Conservation (phyloP, 1,284 basidiomycete genomes). For the Inonotus hispidus region DNA sequence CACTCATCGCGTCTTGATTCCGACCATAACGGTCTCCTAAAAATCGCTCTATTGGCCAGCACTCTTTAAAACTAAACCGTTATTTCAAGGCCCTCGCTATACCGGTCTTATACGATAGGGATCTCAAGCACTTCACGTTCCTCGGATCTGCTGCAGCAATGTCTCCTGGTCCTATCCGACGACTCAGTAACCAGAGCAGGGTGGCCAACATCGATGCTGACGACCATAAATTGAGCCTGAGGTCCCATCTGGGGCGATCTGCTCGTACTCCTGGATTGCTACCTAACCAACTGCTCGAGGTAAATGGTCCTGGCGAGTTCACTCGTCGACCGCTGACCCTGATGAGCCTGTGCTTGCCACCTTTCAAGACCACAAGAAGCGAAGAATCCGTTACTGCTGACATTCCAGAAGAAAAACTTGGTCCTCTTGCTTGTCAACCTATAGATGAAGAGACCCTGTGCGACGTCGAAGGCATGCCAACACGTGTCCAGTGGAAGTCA, state of each 20-base stretch:
- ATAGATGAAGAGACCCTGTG: conserved; percentile 3
- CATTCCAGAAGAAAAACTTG: neutral
- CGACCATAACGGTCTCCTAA: neutral
- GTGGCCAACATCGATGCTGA: neutral
- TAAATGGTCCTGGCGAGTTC: neutral
- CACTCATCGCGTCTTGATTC: neutral
- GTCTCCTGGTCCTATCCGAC: conserved; percentile 3
- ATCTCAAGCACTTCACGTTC: too few species aligned
- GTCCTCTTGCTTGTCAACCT: neutral
- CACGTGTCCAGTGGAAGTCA: conserved; percentile 47
- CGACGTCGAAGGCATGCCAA: conserved; percentile 42
- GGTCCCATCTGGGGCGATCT: neutral
- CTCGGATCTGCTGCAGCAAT: neutral
- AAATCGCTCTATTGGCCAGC: neutral
- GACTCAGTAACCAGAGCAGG: conserved; percentile 4
- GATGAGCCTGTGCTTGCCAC: neutral
- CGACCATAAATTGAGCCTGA: neutral
- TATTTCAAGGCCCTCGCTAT: neutral
- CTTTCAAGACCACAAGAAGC: neutral
- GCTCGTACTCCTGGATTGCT: neutral
- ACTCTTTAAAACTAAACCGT: conserved; percentile 4
- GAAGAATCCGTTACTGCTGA: neutral
- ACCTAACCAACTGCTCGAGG: neutral
- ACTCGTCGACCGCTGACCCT: neutral
- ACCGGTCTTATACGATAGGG: too few species aligned